Conservation (phyloP, 2,329 filamentous ascomycete genomes). For the Trichoderma aggressivum region DNA sequence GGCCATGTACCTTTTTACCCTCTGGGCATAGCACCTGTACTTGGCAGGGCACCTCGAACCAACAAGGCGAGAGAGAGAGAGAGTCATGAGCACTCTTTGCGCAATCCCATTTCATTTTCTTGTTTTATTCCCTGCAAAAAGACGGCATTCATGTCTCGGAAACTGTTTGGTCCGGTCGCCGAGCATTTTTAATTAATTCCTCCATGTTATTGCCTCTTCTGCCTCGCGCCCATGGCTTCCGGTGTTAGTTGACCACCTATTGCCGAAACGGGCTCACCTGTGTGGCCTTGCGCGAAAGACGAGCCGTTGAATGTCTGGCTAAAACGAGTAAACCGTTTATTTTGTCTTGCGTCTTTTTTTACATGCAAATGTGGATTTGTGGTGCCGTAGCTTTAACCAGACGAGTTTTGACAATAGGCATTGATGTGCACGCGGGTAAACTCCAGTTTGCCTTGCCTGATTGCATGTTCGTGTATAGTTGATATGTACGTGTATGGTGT, state of each 20-base stretch:
- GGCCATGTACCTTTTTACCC: background rate
- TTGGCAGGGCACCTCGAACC: background rate
- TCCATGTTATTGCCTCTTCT: background rate
- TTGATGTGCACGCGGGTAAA: background rate
- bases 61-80: background rate
- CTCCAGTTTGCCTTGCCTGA: background rate
- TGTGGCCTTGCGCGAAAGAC: background rate
- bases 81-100: background rate
- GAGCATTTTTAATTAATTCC: background rate
- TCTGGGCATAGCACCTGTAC: background rate
- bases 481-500: background rate
- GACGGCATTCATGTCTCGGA: background rate
- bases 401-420: background rate
- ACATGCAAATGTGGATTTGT: background rate
- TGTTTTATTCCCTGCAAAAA: background rate
- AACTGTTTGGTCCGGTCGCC: background rate
- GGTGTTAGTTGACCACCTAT: background rate
- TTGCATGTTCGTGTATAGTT: background rate
- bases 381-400: background rate
- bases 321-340: background rate
- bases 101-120: background rate
- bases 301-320: background rate
- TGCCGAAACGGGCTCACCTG: background rate
- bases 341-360: background rate
- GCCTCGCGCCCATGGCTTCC: background rate